Base-by-base conservation (phyloP, 352 stramenopile species). In the Aphanomyces stellatus region DNA sequence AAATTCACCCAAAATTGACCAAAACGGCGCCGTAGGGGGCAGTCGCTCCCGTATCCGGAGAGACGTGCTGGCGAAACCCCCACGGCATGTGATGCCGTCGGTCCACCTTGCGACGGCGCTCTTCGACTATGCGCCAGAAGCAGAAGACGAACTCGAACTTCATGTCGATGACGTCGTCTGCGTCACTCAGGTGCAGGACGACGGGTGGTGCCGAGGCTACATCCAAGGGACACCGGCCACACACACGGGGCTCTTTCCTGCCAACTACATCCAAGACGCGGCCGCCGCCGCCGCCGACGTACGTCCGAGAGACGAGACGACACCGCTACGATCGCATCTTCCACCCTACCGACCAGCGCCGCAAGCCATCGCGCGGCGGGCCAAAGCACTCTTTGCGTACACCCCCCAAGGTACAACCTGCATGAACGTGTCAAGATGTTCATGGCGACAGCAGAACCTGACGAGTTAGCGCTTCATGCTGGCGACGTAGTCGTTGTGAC, bases 131-230 rank as follows among this genome's bases (percentile, higher is more conserved):
- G 42, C 40, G 4, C 60, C 60, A n/a, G 37, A 67, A 28, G 60
- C 57, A 31, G 17, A 22, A 3, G 60, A 67, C 27, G 60, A 67
- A 22, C 41, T 67, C 19, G 60, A 55, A 22, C n/a, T 67, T 0
- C 41, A 42, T 6, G 24, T 11, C n/a, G 60, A 41, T 11, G 60
- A 67, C 24, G 37, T 57, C 24, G 46, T 67, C 22, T 49, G 22
- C 27, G 49, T 67, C 17, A 55, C 30, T 10, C n/a, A 60, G 24
- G 41, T 57, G 33, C 60, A 59, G 15, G 60, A 67, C 49, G 60
- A 67, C 27, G 60, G 60, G 27, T 67, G 60, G 60, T 59, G 60
- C n/a, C 41, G 11, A 10, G 60, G 60, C 15, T 67, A 57, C 28
- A 1, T 67, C n/a, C 34, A 42, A n/a, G 28, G 7, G 8, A 57